Percentiles rank a stretch among this genome's conserved stretches.
phyloP scores from a whole-genome alignment of 148 eudicot genomes.

The Vaccinium myrtillus region DNA sequence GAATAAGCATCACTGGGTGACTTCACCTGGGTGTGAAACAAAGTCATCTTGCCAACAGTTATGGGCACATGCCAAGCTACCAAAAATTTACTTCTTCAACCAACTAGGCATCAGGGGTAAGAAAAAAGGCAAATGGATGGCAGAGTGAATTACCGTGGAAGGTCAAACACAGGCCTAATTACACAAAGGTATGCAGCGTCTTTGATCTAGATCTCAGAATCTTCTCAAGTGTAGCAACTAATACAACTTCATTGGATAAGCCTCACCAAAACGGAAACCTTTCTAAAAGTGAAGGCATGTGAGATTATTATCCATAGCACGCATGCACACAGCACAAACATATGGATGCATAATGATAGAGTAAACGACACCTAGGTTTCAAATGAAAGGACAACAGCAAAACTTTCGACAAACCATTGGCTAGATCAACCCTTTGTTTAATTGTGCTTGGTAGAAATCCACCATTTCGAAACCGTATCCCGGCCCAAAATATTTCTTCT shows the following conservation, averaged over 20 bases:
- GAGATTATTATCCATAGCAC: neutral
- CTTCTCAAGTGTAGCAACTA: neutral
- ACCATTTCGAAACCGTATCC: neutral
- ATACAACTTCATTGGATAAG: neutral
- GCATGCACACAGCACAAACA: neutral
- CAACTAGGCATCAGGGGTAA: neutral
- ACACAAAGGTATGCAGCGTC: neutral
- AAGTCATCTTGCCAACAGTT: neutral
- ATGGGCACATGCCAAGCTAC: neutral
- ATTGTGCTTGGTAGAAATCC: neutral
- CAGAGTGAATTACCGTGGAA: neutral
- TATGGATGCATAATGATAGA: neutral
- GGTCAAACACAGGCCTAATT: neutral
- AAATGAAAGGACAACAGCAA: neutral
- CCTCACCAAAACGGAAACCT: neutral
- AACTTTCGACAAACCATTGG: neutral
- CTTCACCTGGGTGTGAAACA: neutral
- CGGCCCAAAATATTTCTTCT: neutral
- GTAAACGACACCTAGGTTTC: neutral
- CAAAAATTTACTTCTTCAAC: neutral
- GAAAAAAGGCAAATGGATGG: neutral
- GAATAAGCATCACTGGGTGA: too few species aligned
- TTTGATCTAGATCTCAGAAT: neutral
- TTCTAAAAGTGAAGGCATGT: neutral
- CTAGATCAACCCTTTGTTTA: neutral